Evolutionary conservation across 768 basidiomycete genomes (phyloP).

Genomic region (Holtermannia corniformis): DNA sequence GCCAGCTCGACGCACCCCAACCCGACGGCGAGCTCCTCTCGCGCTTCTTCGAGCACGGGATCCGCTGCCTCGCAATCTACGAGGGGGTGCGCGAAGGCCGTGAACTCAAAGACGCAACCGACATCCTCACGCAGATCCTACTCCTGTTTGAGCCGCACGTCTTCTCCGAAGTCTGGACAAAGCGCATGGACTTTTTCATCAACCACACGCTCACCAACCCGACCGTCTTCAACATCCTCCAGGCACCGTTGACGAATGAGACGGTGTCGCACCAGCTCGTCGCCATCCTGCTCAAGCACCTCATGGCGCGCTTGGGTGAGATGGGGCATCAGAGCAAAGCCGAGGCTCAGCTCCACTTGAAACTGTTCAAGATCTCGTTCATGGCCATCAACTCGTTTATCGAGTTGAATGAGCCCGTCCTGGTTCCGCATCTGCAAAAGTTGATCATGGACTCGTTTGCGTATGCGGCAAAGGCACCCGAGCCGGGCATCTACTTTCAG

Average conservation of each 20-base stretch:
- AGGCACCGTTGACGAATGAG: constrained; percentile 70
- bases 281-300: constrained; percentile 76
- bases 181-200: constrained; percentile 84
- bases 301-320: constrained; percentile 68
- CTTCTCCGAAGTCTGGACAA: constrained; percentile 93
- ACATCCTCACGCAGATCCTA: constrained; percentile 66
- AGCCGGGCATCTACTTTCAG: constrained; percentile 86
- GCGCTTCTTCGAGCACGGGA: constrained; percentile 73
- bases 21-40: constrained; percentile 81
- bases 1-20: constrained; percentile 65
- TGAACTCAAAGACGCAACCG: constrained; percentile 68
- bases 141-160: constrained; percentile 79
- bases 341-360: constrained; percentile 71
- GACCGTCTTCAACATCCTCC: constrained; percentile 71
- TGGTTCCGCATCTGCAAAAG: constrained; percentile 86
- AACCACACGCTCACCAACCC: constrained; percentile 65
- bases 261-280: constrained; percentile 66
- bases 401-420: constrained; percentile 70
- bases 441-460: constrained; percentile 95
- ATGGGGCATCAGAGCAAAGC: constrained; percentile 70
- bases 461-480: constrained; percentile 78
- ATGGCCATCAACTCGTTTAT: constrained; percentile 69
- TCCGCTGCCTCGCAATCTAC: constrained; percentile 75
- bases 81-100: constrained; percentile 46
- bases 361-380: constrained; percentile 93